Evolutionary conservation across 2,329 filamentous ascomycete genomes (phyloP).

Genomic region (Ceratocystis variospora): DNA sequence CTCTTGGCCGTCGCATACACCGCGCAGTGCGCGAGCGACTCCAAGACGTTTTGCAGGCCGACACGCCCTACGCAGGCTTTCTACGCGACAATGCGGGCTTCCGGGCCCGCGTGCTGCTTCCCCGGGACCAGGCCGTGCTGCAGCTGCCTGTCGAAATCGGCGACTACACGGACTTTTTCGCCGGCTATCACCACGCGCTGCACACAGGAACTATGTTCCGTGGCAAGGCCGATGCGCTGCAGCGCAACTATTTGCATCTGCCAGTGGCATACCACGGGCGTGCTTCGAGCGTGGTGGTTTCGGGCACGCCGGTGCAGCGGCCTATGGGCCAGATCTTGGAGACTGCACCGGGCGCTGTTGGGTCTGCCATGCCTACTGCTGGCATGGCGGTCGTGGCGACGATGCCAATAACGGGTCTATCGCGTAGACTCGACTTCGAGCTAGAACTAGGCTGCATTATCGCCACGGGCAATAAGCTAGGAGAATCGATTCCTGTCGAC

Average conservation of each 20-base stretch:
- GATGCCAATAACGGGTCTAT: conserved; percentile 11
- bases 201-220: conserved; percentile 50
- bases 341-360: background rate
- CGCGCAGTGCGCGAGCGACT: conserved; percentile 53
- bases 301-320: conserved; percentile 50
- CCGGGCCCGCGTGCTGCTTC: background rate
- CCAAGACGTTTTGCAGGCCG: conserved; percentile 40
- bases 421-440: conserved; percentile 47
- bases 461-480: conserved; percentile 45
- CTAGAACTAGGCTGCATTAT: conserved; percentile 58
- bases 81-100: conserved; percentile 8
- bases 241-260: conserved; percentile 60
- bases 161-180: conserved; percentile 68
- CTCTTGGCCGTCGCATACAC: conserved; percentile 50
- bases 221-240: conserved; percentile 53
- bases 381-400: background rate
- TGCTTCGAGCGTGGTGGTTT: conserved; percentile 56
- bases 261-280: conserved; percentile 64
- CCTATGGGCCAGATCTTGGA: conserved; percentile 53
- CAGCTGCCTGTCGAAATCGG: conserved; percentile 59
- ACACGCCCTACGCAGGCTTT: conserved; percentile 28
- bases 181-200: conserved; percentile 58
- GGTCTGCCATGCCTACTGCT: background rate
- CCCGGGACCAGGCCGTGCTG: background rate
- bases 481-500: conserved; percentile 45